Base-by-base conservation (phyloP, 2,329 filamentous ascomycete genomes). In the Cadophora sp. region DNA sequence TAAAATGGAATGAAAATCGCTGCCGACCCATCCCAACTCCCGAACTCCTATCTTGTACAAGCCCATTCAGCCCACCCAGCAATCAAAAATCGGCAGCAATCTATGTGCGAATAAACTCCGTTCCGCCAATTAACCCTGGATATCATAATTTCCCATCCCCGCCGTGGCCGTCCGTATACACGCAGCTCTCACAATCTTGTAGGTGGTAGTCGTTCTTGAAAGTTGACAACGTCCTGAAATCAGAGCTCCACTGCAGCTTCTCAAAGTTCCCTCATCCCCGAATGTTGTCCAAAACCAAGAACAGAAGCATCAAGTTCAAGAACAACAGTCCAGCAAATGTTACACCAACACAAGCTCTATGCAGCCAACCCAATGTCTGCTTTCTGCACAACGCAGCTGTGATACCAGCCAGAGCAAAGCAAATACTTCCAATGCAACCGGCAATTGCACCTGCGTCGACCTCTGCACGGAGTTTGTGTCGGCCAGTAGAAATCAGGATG, bases 401-500 rank as follows among this genome's bases (percentile, higher is more conserved):
- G 7, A 92, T 81, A 0, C 85, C 91, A 14, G 85, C 81, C 58
- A 88, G 86, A 0, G 87, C 87, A 73, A 89, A 89, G 68, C 89
- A 84, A 50, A 94, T 77, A 71, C 89, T 92, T 34, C 87, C 83
- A 37, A 92, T 84, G 19, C 91, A 88, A 11, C 91, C 92, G 50
- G 92, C 83, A 0, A 92, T 84, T 1, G 92, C 90, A 9, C 89
- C 92, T 0, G 87, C 87, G 74, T 94, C 91, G 3, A 95, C 92
- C 77, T 92, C 88, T n/a, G 88, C 83, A 4, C 86, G 83, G 72
- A 91, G 83, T 77, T 87, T 91, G 76, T 88, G 89, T 58, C 87
- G 84, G 9, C 91, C 92, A 0, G 92, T 92, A 16, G 83, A 80
- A 37, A 92, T 87, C 46, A 96, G 85, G 11, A 91, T 83, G 46